Percentiles rank a stretch among this genome's conserved stretches.
These are phyloP conservation scores for Vachellia collinsii DNA, from an alignment of 306 rosid genomes.

Conservation along the genomic window DNA sequence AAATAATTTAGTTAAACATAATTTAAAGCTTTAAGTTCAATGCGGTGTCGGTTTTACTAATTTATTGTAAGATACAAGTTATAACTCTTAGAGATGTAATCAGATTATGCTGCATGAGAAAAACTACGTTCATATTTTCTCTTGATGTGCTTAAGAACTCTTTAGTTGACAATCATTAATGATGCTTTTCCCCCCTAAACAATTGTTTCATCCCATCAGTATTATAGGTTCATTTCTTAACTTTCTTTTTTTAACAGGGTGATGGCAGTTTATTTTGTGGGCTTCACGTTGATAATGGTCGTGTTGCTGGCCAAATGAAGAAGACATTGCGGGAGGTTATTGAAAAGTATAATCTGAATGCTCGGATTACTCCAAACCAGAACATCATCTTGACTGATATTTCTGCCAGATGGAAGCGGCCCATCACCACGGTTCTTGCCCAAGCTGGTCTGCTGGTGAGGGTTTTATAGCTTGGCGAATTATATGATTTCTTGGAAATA, in stretches of 20 bases:
- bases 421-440: conserved; percentile 83
- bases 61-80: neutral
- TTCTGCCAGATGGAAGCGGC: conserved; percentile 85
- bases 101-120: conserved; percentile 3
- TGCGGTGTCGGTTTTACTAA: conserved; percentile 6
- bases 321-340: conserved; percentile 84
- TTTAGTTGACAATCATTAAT: conserved; percentile 31
- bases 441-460: conserved; percentile 97
- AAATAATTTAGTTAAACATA: conserved; percentile 2
- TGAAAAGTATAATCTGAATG: conserved; percentile 79
- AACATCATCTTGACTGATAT: conserved; percentile 88
- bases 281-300: conserved; percentile 92
- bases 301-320: conserved; percentile 87
- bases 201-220: conserved; percentile 1
- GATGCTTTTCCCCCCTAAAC: conserved; percentile 22
- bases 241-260: conserved; percentile 57
- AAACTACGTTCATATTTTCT: conserved; percentile 19
- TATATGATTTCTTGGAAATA: neutral
- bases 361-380: conserved; percentile 91
- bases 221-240: conserved; percentile 12
- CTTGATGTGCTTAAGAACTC: conserved; percentile 24
- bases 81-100: neutral
- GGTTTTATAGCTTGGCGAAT: conserved; percentile 34
- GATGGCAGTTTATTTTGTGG: conserved; percentile 88
- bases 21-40: conserved; percentile 17